Percentiles rank a stretch among this genome's conserved stretches.
phyloP scores from a whole-genome alignment of 2,329 filamentous ascomycete species.

The Calonectria pauciramosa region DNA sequence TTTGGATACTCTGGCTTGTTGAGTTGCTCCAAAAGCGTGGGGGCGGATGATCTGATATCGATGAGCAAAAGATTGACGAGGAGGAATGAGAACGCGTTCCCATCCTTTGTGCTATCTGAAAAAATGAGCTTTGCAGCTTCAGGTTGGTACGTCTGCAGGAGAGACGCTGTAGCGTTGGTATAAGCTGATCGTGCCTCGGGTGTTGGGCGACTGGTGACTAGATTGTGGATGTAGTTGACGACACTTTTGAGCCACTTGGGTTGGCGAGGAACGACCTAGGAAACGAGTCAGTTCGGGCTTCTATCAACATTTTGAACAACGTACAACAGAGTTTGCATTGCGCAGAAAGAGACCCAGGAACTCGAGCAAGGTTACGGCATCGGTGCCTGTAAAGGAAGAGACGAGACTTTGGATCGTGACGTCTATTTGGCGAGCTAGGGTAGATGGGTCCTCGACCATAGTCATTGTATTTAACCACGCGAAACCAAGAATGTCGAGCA shows the following conservation, averaged over 20 bases:
- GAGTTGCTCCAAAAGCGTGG: constrained; percentile 70
- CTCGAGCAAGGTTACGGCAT: constrained; percentile 70
- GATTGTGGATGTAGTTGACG: constrained; percentile 62
- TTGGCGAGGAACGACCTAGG: constrained; percentile 61
- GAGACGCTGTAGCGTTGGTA: constrained; percentile 68
- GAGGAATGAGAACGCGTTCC: constrained; percentile 72
- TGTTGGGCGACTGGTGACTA: constrained; percentile 69
- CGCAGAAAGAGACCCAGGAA: constrained; percentile 69
- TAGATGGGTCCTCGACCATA: constrained; percentile 45
- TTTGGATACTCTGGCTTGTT: constrained; percentile 67
- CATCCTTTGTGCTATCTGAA: constrained; percentile 54
- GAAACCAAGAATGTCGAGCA: constrained; percentile 68
- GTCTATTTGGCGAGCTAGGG: constrained; percentile 59
- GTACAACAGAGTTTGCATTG: constrained; percentile 63
- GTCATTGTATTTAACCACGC: constrained; percentile 68
- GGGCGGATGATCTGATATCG: constrained; percentile 74
- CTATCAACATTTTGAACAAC: constrained; percentile 31
- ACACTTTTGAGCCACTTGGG: constrained; percentile 68
- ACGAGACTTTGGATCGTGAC: constrained; percentile 62
- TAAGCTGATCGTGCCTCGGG: constrained; percentile 69
- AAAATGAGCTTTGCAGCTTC: constrained; percentile 66
- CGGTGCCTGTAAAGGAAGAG: constrained; percentile 69
- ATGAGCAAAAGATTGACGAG: constrained; percentile 76
- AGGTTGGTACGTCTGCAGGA: constrained; percentile 69
- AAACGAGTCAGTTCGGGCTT: constrained; percentile 22